Base-by-base conservation (phyloP, 1,284 basidiomycete species). In the Trichosporon coremiiforme region DNA sequence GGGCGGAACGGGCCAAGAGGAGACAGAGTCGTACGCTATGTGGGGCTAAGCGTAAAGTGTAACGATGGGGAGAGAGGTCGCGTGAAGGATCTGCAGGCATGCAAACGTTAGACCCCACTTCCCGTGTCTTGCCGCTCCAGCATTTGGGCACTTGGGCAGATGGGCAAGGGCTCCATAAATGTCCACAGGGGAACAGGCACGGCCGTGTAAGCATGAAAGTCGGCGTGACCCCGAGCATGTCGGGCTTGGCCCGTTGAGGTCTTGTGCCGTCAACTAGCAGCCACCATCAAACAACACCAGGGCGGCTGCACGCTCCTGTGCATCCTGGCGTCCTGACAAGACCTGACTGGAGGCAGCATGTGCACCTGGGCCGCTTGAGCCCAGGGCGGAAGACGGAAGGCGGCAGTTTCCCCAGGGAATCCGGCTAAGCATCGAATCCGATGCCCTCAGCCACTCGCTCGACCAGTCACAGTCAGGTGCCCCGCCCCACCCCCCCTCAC, bases 11-110 rank as follows among this genome's bases (percentile, higher is more conserved):
- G 55, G 55, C 2, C 5, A 2, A 31, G 29, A 31, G 25, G 2
- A 12, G 29, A 60, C 13, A n/a, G 55, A 15, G 55, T 60, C 55
- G 55, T 17, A 33, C 55, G 29, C 29, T 31, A 17, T 8, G 25
- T 6, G 57, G 57, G 15, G 57, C 15, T 62, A 35, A 33, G 57
- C 57, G 57, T 33, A 62, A 33, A 62, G 15, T n/a, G 57, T 62
- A 62, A 62, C 57, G 50, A 13, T 47, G 45, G 20, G 7, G 10
- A 9, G 10, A 25, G 55, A 5, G 57, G 57, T 62, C 57, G 57
- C 29, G 57, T 33, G 57, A 33, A 33, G 29, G 57, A 62, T 62
- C 57, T 62, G 33, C 57, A 62, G 31, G 57, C 57, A 35, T 62
- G 57, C 57, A 5, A 9, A 2, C 5, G 17, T 35, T 10, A 13